Conservation (phyloP, 2,329 filamentous ascomycete species). For the Trichophyton rubrum region DNA sequence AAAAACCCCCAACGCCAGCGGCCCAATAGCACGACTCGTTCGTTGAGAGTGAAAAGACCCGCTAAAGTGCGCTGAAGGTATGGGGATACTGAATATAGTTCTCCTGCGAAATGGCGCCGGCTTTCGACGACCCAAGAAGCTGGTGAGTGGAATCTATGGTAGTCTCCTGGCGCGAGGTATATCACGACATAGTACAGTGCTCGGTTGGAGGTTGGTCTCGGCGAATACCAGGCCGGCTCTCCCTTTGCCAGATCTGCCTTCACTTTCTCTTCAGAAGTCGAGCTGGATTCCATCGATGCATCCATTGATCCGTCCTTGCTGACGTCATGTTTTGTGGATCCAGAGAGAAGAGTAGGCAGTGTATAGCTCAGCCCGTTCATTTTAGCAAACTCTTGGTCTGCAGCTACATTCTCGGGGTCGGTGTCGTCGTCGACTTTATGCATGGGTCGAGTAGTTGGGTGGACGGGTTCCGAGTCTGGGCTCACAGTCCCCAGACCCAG, state of each 20-base stretch:
- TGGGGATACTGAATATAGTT: conserved; percentile 87
- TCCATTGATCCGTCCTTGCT: conserved; percentile 50
- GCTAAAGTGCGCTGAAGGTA: conserved; percentile 88
- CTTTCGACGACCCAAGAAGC: conserved; percentile 90
- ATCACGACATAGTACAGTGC: conserved; percentile 87
- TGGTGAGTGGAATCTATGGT: conserved; percentile 95
- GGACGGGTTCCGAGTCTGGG: conserved; percentile 23
- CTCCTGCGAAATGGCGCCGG: conserved; percentile 92
- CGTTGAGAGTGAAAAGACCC: conserved; percentile 90
- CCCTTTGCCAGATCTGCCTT: conserved; percentile 68
- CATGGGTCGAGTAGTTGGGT: conserved; percentile 24
- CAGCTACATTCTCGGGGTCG: conserved; percentile 54
- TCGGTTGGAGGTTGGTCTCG: conserved; percentile 48
- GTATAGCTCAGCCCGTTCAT: conserved; percentile 96
- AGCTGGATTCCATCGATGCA: conserved; percentile 55
- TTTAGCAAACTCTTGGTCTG: conserved; percentile 83
- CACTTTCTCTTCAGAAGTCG: conserved; percentile 70
- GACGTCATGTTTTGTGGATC: conserved; percentile 37
- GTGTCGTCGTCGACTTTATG: conserved; percentile 17
- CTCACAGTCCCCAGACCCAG: conserved; percentile 53
- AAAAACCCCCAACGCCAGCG: conserved; percentile 98
- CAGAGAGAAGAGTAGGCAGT: conserved; percentile 74
- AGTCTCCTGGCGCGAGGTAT: conserved; percentile 93
- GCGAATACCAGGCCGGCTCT: conserved; percentile 54
- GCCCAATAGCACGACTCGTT: conserved; percentile 84